Base-by-base conservation (phyloP, 2,329 filamentous ascomycete species). In the Tolypocladium cylindrosporum region DNA sequence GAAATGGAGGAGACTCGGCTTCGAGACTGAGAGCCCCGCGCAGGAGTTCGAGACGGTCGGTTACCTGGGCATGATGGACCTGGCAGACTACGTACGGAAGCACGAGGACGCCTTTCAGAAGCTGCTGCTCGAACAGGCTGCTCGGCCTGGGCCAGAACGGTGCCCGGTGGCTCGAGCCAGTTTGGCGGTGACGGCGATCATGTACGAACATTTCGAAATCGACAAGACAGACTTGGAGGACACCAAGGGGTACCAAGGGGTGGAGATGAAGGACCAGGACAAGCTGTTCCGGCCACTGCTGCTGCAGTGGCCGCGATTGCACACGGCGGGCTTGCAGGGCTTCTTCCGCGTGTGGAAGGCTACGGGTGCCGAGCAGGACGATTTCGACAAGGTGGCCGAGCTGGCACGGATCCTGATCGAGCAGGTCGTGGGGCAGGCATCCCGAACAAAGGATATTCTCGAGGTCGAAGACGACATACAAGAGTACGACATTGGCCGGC, bases 191-290 rank as follows among this genome's bases (percentile, higher is more conserved):
- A 97, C 93, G 1, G 82, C 88, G 64, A 90, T 95, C 42, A 76
- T 99, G 3, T 97, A 94, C 72, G 91, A 97, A 65, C 91, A 97
- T 71, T 99, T 99, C 66, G 91, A 96, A 60, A 89, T 97, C 43
- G 91, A 96, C 65, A 90, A 87, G 70, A 83, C 86, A 4, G 91
- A 95, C 55, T 75, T 88, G 55, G 88, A 93, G 62, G 91, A 96
- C 66, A 79, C 83, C 16, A 88, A 90, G 71, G 85, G 82, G 27
- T 91, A 92, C 66, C 82, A 91, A 62, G 79, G 86, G 11, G 73
- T 91, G 55, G 91, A 96, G 63, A 79, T 82, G 61, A 86, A 89
- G 57, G 88, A 91, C 63, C 87, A 94, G 66, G 93, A 97, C 70
- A 88, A 86, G 67, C 75, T 96, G 6, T 97, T 96, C 75, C 87